A percentile compares a stretch with the other conserved stretches of the same genome.
phyloP scores from a whole-genome alignment of 139 green algal species.

The Gonium pectorale region DNA sequence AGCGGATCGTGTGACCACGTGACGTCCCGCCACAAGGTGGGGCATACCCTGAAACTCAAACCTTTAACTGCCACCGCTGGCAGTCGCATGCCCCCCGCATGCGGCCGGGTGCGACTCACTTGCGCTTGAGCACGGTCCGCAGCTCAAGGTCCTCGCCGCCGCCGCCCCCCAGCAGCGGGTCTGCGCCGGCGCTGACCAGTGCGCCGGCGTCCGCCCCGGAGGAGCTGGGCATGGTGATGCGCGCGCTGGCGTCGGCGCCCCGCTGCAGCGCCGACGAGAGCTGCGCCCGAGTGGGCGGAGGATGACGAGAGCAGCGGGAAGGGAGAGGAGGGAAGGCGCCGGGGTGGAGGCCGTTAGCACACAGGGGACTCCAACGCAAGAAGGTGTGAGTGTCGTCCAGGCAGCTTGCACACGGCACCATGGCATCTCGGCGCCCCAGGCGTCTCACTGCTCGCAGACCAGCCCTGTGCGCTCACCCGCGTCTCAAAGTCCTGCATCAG shows the following conservation, averaged over 20 bases:
- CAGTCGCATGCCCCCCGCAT: too few species aligned
- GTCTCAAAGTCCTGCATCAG: conserved; percentile 22
- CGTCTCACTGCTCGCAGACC: neutral
- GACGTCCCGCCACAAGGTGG: too few species aligned
- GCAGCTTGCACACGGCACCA: too few species aligned
- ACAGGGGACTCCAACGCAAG: too few species aligned
- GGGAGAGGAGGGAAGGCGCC: neutral
- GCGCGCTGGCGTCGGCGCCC: neutral
- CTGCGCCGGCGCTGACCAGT: neutral
- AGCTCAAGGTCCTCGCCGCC: neutral
- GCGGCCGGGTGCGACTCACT: too few species aligned
- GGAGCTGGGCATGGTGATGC: neutral
- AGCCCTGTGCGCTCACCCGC: neutral
- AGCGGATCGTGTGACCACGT: too few species aligned
- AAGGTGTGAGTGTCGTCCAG: too few species aligned
- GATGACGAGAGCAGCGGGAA: neutral
- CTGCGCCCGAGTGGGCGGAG: neutral
- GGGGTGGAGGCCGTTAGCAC: too few species aligned
- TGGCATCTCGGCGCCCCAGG: too few species aligned
- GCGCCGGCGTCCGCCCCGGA: neutral
- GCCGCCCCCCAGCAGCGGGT: neutral
- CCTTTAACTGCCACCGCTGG: too few species aligned
- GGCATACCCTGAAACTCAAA: too few species aligned
- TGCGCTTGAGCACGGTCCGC: conserved; percentile 14
- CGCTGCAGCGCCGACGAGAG: conserved; percentile 9